These are phyloP conservation scores for Ophiostoma novo-ulmi DNA, from an alignment of 2,329 filamentous ascomycete species.

Conservation along the genomic window DNA sequence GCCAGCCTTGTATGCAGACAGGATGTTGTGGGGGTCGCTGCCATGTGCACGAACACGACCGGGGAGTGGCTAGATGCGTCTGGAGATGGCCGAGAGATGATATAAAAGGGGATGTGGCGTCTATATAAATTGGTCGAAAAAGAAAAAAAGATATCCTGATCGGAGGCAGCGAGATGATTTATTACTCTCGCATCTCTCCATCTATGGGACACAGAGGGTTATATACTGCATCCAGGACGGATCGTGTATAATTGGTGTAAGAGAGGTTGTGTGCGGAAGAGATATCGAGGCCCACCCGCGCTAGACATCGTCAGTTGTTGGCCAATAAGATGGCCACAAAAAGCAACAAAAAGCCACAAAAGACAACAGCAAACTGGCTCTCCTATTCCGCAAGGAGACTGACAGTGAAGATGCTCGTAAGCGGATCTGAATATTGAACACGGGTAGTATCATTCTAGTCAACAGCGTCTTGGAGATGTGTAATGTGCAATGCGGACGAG, in stretches of 20 bases:
- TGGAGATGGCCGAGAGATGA: background rate
- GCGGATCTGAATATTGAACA: background rate
- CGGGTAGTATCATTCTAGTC: background rate
- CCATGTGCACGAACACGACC: too few relatives aligned
- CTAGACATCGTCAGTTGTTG: background rate
- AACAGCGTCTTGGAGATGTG: background rate
- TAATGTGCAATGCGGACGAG: slow-evolving; percentile 10
- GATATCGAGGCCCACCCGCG: background rate
- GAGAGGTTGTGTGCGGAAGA: background rate
- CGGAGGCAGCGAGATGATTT: background rate
- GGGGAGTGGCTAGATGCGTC: background rate
- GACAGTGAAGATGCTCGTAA: background rate
- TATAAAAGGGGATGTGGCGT: background rate
- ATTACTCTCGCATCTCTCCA: background rate
- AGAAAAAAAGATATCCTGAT: background rate
- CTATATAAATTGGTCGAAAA: background rate
- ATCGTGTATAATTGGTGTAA: background rate
- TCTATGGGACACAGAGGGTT: background rate
- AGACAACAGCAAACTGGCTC: background rate
- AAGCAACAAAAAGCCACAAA: background rate
- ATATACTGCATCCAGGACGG: background rate
- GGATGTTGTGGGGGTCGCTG: slow-evolving; percentile 25
- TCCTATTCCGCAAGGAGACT: background rate
- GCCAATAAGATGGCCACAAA: background rate
- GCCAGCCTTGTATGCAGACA: slow-evolving; percentile 25